Evolutionary conservation across 1,284 basidiomycete species (phyloP), one percentile per base, ranked within the genome.

Genomic region (Trichosporon coremiiforme): DNA sequence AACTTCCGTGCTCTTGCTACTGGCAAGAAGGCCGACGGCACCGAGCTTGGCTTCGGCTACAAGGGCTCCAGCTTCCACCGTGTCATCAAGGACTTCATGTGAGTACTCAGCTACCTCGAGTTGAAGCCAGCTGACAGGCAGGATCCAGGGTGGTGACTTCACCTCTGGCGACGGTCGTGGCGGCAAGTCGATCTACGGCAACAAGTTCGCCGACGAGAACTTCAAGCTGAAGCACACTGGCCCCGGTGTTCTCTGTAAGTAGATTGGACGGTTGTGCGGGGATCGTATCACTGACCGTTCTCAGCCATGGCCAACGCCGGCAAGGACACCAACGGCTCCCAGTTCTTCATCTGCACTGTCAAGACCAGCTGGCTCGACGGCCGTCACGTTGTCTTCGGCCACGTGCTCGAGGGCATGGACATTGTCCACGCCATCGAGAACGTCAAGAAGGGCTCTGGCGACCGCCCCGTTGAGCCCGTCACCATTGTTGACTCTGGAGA

Each of bases 171-270:
- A 89, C 75, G 88, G 88, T 70, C 88, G 87, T 65, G 88, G 88
- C 71, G 88, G 88, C 76, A 88, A 88, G 83, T 82, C 81, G 36
- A 88, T 88, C 83, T 88, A 88, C 79, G 87, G 87, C 66, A 85
- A 85, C 76, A 57, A 85, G 74, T 90, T 90, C 80, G 78, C 85
- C 47, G 89, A 90, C 75, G 89, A 90, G 85, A 96, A 95, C 88
- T 96, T 96, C 79, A 85, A 95, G 87, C 90, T 95, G 82, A 90
- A 89, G 82, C 94, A 97, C 86, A 91, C 91, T 74, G 89, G 87
- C 57, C 89, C 91, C 68, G 94, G 94, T 77, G 87, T 88, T 69
- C 88, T 96, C 73, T 95, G 81, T 82, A 45, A 67, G 77, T 72
- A 15, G 53, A 35, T 50, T 7, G 12, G 20, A 15, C 9, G 33